Base-by-base conservation (phyloP, 1,284 basidiomycete species). In the Rhizoctonia solani region DNA sequence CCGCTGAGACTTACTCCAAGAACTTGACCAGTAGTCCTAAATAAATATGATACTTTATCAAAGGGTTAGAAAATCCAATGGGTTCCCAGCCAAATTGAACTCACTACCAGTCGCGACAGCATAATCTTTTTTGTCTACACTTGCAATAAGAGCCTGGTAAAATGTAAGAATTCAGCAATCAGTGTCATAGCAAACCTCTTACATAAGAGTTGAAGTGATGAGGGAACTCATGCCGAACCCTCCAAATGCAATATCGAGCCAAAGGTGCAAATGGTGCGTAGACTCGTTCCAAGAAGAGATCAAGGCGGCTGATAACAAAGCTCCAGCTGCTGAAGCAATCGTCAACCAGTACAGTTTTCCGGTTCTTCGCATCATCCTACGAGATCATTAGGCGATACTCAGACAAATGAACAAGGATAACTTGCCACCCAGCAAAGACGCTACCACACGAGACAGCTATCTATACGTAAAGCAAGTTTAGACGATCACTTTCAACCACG, bases 11-110 rank as follows among this genome's bases (percentile, higher is more conserved):
- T 89, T 59, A 95, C 93, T 54, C 93, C 93, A 50, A 95, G 82
- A 21, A 94, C 93, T 79, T 95, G 93, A 14, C 93, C 93, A 11
- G 91, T 92, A 4, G 92, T 94, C 72, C 93, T 82, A 80, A 93
- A 94, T 55, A 95, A 81, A 78, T 95, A 95, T 25, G 91, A 92
- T 72, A 95, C 92, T 95, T 73, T 39, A 29, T 37, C 54, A 73
- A 69, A 21, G 70, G 71, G 29, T n/a, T n/a, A n/a, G n/a, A 25
- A 55, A 46, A 25, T 30, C 58, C 49, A 46, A 25, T n/a, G 46
- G n/a, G 34, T 49, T 54, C 37, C 37, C 14, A 42, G 42, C 34
- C 23, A 14, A 19, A 29, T n/a, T 21, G 16, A 19, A 81, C 91
- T 79, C 77, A 95, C 92, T 88, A 74, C 91, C 91, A 39, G 90